Conservation (phyloP, 1,284 basidiomycete species). For the Ganoderma meredithae region DNA sequence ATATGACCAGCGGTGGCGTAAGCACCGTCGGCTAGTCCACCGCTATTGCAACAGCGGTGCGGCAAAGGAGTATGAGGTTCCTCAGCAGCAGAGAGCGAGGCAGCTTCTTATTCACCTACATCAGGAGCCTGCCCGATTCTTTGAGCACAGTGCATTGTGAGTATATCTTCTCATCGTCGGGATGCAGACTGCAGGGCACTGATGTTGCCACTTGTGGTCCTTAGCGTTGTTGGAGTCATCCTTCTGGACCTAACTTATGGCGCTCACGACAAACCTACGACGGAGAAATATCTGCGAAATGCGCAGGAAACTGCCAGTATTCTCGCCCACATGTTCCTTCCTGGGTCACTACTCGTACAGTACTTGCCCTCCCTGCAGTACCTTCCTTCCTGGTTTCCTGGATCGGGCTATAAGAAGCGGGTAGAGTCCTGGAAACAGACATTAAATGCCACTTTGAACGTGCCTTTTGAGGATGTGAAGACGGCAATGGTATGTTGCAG, state of each 20-base stretch:
- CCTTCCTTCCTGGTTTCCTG: neutral
- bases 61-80: neutral
- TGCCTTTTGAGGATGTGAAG: neutral
- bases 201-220: neutral
- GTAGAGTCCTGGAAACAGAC: neutral
- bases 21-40: slow-evolving; percentile 46
- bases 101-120: neutral
- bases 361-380: neutral
- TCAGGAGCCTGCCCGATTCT: neutral
- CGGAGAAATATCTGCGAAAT: neutral
- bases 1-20: slow-evolving; percentile 51
- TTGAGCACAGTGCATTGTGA: slow-evolving; percentile 4
- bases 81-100: neutral
- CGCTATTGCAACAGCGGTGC: slow-evolving; percentile 1
- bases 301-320: neutral
- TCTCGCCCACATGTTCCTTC: neutral
- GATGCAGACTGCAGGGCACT: no score
- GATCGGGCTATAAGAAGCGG: neutral
- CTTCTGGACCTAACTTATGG: neutral
- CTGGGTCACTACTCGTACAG: neutral
- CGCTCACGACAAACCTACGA: neutral
- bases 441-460: neutral
- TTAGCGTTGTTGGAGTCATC: neutral
- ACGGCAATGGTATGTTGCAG: neutral
- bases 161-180: neutral